phyloP scores from a whole-genome alignment of 768 basidiomycete genomes.

The Russula ochroleuca region DNA sequence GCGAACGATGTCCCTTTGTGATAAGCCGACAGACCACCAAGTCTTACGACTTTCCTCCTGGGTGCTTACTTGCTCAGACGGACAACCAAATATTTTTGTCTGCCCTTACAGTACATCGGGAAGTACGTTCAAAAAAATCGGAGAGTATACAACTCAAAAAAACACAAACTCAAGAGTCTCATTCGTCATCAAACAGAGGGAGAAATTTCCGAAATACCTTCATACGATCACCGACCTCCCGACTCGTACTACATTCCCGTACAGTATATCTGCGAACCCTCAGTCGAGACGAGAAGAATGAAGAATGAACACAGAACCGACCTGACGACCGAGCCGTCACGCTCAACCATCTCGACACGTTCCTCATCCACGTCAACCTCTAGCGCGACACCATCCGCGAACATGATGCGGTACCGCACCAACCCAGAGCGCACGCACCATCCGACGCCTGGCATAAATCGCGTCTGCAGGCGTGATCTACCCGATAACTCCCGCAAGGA shows the following conservation, averaged over 20 bases:
- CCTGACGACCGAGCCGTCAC: constrained; percentile 33
- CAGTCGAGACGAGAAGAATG: not conserved
- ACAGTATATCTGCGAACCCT: constrained; percentile 34
- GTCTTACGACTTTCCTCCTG: too few relatives aligned
- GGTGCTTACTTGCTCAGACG: too few relatives aligned
- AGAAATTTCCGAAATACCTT: constrained; percentile 43
- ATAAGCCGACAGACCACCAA: too few relatives aligned
- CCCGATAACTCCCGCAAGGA: not conserved
- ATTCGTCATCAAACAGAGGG: constrained; percentile 41
- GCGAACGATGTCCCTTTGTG: too few relatives aligned
- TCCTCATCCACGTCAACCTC: constrained; percentile 45
- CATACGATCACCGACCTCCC: constrained; percentile 40
- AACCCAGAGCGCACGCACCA: constrained; percentile 43
- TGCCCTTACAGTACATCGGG: not conserved
- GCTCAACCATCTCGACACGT: constrained; percentile 36
- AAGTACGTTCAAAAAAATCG: not conserved
- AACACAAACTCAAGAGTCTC: constrained; percentile 2
- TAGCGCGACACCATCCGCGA: constrained; percentile 39
- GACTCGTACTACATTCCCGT: constrained; percentile 35
- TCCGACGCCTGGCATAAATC: constrained; percentile 40
- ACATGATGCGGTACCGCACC: constrained; percentile 43
- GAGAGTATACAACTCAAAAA: not conserved
- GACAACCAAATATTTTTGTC: too few relatives aligned
- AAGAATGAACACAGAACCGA: not conserved
- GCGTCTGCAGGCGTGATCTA: constrained; percentile 33